These are phyloP conservation scores for Zygosaccharomyces sapae DNA, from an alignment of 1,139 yeast species.

Conservation along the genomic window DNA sequence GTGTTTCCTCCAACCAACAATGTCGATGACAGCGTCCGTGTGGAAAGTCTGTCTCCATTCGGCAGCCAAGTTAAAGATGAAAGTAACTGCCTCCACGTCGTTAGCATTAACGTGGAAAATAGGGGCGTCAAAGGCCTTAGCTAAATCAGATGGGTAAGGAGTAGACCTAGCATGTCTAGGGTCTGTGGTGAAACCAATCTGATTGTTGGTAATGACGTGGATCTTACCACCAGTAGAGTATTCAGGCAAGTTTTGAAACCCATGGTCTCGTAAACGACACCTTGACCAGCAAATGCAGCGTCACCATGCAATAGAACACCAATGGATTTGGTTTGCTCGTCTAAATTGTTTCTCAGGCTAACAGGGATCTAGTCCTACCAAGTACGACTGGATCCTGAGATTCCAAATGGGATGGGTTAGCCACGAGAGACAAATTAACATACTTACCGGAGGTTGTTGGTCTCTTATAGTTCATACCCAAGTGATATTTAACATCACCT, in stretches of 20 bases:
- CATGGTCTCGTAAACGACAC: conserved; percentile 97
- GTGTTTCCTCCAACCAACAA: conserved; percentile 96
- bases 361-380: conserved; percentile 96
- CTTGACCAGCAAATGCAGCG: conserved; percentile 98
- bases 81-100: conserved; percentile 90
- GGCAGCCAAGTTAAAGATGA: conserved; percentile 92
- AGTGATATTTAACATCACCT: conserved; percentile 98
- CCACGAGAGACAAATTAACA: conserved; percentile 91
- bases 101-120: conserved; percentile 99
- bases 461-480: conserved; percentile 98
- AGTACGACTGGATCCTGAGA: conserved; percentile 98
- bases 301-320: conserved; percentile 95
- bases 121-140: conserved; percentile 94
- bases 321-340: conserved; percentile 79
- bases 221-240: conserved; percentile 98
- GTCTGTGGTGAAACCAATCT: conserved; percentile 98
- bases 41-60: conserved; percentile 98
- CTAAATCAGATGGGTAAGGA: conserved; percentile 95
- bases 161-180: conserved; percentile 98
- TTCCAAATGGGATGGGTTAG: conserved; percentile 98
- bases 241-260: conserved; percentile 89
- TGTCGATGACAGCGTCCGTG: conserved; percentile 91
- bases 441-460: conserved; percentile 98
- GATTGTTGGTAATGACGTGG: conserved; percentile 93
- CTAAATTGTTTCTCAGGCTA: conserved; percentile 87